Evolutionary conservation across 2,329 filamentous ascomycete genomes (phyloP), one percentile per base, ranked within the genome.

Genomic region (Salinomyces thailandicus): DNA sequence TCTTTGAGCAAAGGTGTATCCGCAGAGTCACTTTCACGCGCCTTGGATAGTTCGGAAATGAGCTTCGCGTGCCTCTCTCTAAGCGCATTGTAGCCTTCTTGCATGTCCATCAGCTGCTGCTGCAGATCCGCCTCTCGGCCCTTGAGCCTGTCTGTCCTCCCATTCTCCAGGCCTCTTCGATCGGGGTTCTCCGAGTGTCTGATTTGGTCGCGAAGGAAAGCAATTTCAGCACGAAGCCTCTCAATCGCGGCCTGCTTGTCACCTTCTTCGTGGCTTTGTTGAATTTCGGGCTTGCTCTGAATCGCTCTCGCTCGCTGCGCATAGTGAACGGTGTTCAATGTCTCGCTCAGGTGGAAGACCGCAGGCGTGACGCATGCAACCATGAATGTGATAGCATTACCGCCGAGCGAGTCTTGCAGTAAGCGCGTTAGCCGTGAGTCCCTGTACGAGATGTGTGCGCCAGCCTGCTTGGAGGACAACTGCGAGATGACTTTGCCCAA

Each of bases 381-480:
- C 91, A 98, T 96, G 64, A 96, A 98, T 1, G 91, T 98, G 57
- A 95, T 93, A 22, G 91, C 91, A 57, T 93, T 96, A 4, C 91
- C 91, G 39, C 91, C 91, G 4, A 98, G 71, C 0, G 91, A 98
- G 62, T 98, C 91, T 67, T 98, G 91, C 13, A 98, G 74, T 16
- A 98, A 71, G 41, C 91, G 81, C 8, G 91, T 98, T 50, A 98
- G 77, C 58, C 86, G 87, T n/a, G 91, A 96, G 63, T 98, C 91
- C 46, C 91, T 85, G 59, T 98, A 98, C 2, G 91, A 98, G 39
- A 98, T 87, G 62, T 96, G 86, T 4, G 85, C 81, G 32, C 85
- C 86, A 30, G 82, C 67, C 47, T 86, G 79, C 41, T 87, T 82
- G 13, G 87, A 93, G 1, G 91, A 98, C 28, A 98, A 72, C 62